These are phyloP conservation scores for Nakazawaea peltata DNA, from an alignment of 805 yeast genomes.

Conservation along the genomic window DNA sequence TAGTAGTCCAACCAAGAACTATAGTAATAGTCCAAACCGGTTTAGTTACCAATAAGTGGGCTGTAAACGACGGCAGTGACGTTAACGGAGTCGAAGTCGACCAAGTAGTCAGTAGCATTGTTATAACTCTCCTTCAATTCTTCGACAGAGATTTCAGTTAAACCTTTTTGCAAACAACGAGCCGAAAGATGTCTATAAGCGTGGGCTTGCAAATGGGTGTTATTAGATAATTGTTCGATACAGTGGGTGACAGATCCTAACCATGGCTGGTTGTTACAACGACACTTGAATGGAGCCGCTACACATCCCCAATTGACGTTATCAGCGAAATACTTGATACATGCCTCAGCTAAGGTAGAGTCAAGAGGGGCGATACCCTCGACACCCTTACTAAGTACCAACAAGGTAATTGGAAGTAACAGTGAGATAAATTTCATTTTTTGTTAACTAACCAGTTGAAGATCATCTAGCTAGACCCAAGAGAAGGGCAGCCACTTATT, in stretches of 20 bases:
- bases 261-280: constrained; percentile 35
- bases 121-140: constrained; percentile 24
- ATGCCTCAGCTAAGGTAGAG: constrained; percentile 30
- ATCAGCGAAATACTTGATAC: constrained; percentile 30
- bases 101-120: constrained; percentile 27
- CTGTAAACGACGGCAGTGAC: constrained; percentile 16
- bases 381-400: constrained; percentile 36
- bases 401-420: too few relatives aligned
- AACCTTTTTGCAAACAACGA: constrained; percentile 27
- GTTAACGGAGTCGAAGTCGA: constrained; percentile 21
- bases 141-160: constrained; percentile 22
- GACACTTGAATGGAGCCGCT: constrained; percentile 19
- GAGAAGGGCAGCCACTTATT: too few relatives aligned
- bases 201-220: constrained; percentile 23
- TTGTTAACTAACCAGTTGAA: too few relatives aligned
- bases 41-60: constrained; percentile 25
- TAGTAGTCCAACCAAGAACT: constrained; percentile 27
- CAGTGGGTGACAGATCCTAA: constrained; percentile 35
- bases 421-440: too few relatives aligned
- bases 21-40: constrained; percentile 24
- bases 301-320: constrained; percentile 37
- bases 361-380: constrained; percentile 35
- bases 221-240: constrained; percentile 24
- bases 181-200: constrained; percentile 29
- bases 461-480: too few relatives aligned